These are phyloP conservation scores for Cytospora mali DNA, from an alignment of 2,329 filamentous ascomycete genomes.

Conservation along the genomic window DNA sequence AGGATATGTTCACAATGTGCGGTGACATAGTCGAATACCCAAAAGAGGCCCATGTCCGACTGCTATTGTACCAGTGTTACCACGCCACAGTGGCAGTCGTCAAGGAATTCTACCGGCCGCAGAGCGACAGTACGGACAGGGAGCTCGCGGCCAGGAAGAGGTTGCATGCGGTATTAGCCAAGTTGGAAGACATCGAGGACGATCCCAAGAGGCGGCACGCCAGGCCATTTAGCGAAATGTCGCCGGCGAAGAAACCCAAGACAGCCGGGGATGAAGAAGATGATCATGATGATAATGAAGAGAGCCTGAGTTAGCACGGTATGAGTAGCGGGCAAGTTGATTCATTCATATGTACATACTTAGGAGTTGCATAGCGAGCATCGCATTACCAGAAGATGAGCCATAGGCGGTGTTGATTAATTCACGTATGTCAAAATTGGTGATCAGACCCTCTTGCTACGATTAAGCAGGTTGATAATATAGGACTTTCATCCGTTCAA, in stretches of 20 bases:
- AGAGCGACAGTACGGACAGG: constrained; percentile 48
- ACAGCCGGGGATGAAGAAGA: constrained; percentile 32
- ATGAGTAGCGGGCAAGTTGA: neutral
- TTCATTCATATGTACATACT: neutral
- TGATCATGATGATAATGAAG: neutral
- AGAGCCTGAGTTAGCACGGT: neutral
- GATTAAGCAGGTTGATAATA: too few species aligned
- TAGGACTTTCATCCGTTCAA: too few species aligned
- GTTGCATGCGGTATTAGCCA: constrained; percentile 50
- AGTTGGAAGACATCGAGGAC: constrained; percentile 47
- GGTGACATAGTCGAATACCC: constrained; percentile 45
- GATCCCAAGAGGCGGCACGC: constrained; percentile 38
- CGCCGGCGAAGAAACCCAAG: constrained; percentile 49
- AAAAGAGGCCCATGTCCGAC: constrained; percentile 47
- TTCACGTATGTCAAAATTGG: too few species aligned
- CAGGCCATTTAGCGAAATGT: constrained; percentile 45
- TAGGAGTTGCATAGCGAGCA: neutral
- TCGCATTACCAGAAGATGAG: neutral
- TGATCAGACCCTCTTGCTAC: too few species aligned
- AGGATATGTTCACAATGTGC: neutral
- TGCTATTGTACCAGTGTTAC: constrained; percentile 62
- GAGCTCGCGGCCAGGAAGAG: constrained; percentile 58
- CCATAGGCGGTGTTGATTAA: too few species aligned
- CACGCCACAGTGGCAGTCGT: constrained; percentile 57
- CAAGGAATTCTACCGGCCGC: constrained; percentile 57